Base-by-base conservation (phyloP, 495 filamentous ascomycete genomes). In the Acidomyces sp. region DNA sequence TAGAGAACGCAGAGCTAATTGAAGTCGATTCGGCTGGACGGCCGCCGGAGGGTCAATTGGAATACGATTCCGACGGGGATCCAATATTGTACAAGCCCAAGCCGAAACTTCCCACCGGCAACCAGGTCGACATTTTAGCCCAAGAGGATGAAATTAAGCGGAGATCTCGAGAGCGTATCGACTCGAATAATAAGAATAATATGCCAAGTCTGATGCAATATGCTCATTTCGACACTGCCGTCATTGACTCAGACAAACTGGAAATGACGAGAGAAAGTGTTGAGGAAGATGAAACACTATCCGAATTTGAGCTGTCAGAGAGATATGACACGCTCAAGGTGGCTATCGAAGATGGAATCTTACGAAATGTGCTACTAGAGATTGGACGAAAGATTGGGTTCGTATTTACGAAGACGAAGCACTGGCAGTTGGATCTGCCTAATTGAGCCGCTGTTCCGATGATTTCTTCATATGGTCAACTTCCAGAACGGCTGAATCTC, bases 361-460 rank as follows among this genome's bases (percentile, higher is more conserved):
- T 86, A 16, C 59, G 74, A 4, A 62, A 66, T 12, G 56, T 80
- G 23, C 54, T 86, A 16, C 68, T 63, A 34, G 77, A 81, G 43
- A 64, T 73, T 38, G 73, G 64, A 41, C 70, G 71, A 44, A 56
- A 67, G 19, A 59, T 85, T 33, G 67, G 68, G 5, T 86, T 74
- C 57, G 63, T 85, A 9, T 82, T 86, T 54, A 72, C 75, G 37
- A 86, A 83, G 54, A 66, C 61, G 21, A 51, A 41, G 31, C n/a
- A n/a, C n/a, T n/a, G n/a, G n/a, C n/a, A n/a, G n/a, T n/a, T n/a
- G n/a, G n/a, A n/a, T n/a, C n/a, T n/a, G n/a, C n/a, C n/a, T n/a
- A n/a, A n/a, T n/a, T n/a, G n/a, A n/a, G n/a, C n/a, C n/a, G n/a
- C n/a, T n/a, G n/a, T n/a, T n/a, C n/a, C n/a, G n/a, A n/a, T n/a